phyloP scores from a whole-genome alignment of 305 asterid species.

The Fraxinus ornus region DNA sequence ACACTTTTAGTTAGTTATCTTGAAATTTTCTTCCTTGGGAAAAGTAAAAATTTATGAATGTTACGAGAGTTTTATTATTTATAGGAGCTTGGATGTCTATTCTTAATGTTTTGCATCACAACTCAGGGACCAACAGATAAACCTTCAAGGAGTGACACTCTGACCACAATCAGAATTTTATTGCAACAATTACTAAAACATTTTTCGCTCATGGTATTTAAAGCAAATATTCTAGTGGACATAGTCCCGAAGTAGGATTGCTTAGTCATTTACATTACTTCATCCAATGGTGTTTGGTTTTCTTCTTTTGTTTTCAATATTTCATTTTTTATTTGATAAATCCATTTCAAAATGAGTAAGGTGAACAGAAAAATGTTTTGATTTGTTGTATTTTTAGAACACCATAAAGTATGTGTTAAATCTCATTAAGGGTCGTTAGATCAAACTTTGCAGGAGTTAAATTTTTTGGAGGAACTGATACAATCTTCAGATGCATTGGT shows the following conservation, averaged over 20 bases:
- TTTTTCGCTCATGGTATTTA: neutral
- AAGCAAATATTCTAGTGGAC: neutral
- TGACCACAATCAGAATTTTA: neutral
- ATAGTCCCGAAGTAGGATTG: neutral
- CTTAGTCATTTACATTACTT: neutral
- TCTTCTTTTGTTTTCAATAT: neutral
- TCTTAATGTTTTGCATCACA: neutral
- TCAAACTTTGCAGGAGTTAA: constrained; percentile 66
- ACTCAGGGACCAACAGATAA: neutral
- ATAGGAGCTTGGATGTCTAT: neutral
- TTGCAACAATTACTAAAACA: neutral
- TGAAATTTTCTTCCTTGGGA: neutral
- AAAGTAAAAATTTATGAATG: neutral
- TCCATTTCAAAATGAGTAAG: neutral
- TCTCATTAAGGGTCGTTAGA: constrained; percentile 2
- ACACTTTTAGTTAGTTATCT: neutral
- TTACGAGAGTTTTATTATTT: neutral
- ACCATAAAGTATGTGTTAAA: neutral
- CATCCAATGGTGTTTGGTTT: neutral
- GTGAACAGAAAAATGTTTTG: neutral
- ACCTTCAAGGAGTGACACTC: neutral
- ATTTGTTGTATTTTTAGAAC: neutral
- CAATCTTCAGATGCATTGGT: constrained; percentile 72
- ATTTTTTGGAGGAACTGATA: constrained; percentile 74
- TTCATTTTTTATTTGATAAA: neutral